Base-by-base conservation (phyloP, 176 grass and related monocot genomes). In the Ampelocalamus luodianensis region DNA sequence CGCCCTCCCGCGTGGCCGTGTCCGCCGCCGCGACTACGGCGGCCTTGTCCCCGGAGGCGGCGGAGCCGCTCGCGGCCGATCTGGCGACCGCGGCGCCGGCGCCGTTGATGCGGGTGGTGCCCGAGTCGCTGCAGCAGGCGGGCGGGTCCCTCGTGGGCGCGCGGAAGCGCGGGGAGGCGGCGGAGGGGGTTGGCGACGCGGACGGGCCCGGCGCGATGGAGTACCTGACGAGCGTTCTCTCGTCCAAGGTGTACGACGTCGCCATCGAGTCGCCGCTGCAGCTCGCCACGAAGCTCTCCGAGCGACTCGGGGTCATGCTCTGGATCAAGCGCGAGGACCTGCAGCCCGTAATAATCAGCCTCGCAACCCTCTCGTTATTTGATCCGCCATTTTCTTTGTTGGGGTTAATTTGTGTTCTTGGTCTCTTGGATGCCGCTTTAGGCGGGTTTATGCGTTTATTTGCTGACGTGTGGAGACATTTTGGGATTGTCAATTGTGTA, bases 211-310 rank as follows among this genome's bases (percentile, higher is more conserved):
- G 88, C 42, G 83, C 96, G 74, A 99, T 99, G 96, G 93, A 96
- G 88, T 99, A 96, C 80, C 86, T 99, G 10, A 96, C 91, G 14
- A 81, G 45, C 60, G 87, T 99, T 38, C 87, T 99, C 12, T 85
- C 96, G 14, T 99, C 96, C 74, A 83, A 79, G 90, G 96, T 95
- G 32, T 99, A 99, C 85, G 96, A 99, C 81, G 93, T 99, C 10
- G 93, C 96, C 61, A 63, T 88, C 60, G 96, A 99, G 78, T 89
- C 90, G 51, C 91, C 91, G 49, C 91, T 99, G 60, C 90, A 99
- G 68, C 61, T 83, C 34, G 93, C 96, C n/a, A 61, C 67, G 58
- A 94, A 94, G 76, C 86, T 99, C 23, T 99, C 96, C 29, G 65
- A 91, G 0, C 91, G 90, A 68, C 87, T 96, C 56, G 90, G 91